phyloP scores from a whole-genome alignment of 306 rosid species.

The Cucurbita moschata region DNA sequence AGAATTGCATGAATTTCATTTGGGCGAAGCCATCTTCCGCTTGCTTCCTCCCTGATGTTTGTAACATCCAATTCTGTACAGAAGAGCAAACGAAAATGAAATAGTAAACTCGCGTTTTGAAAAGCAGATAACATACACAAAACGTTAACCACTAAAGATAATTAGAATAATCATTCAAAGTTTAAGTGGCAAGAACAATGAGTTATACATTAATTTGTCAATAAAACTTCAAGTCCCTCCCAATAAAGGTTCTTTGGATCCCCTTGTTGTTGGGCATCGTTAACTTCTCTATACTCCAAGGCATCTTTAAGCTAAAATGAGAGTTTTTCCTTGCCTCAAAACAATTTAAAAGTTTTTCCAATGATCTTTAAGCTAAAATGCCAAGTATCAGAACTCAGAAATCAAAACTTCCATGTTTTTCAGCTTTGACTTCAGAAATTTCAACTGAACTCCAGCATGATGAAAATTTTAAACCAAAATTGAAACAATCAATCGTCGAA shows the following conservation, averaged over 20 bases:
- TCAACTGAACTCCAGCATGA: not conserved
- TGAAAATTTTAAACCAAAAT: not conserved
- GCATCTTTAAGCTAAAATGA: not conserved
- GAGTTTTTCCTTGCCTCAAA: not conserved
- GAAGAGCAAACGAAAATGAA: constrained; percentile 16
- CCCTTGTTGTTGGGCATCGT: not conserved
- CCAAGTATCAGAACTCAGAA: not conserved
- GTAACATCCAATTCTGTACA: constrained; percentile 59
- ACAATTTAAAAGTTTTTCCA: not conserved
- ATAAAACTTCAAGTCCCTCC: not conserved
- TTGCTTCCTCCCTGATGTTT: constrained; percentile 61
- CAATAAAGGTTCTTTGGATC: not conserved
- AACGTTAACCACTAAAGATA: not conserved
- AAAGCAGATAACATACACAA: not conserved
- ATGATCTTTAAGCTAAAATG: too few relatives aligned
- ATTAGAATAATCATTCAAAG: not conserved
- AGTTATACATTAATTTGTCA: not conserved
- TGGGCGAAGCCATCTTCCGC: constrained; percentile 88
- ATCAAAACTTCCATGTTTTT: not conserved
- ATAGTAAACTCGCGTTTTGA: not conserved
- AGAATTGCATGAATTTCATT: constrained; percentile 91
- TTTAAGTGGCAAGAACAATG: not conserved
- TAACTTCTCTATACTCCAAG: not conserved
- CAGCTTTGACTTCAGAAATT: not conserved
- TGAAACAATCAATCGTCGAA: not conserved